Evolutionary conservation across 768 basidiomycete species (phyloP), one percentile per base, ranked within the genome.

Genomic region (Serendipita sp.): DNA sequence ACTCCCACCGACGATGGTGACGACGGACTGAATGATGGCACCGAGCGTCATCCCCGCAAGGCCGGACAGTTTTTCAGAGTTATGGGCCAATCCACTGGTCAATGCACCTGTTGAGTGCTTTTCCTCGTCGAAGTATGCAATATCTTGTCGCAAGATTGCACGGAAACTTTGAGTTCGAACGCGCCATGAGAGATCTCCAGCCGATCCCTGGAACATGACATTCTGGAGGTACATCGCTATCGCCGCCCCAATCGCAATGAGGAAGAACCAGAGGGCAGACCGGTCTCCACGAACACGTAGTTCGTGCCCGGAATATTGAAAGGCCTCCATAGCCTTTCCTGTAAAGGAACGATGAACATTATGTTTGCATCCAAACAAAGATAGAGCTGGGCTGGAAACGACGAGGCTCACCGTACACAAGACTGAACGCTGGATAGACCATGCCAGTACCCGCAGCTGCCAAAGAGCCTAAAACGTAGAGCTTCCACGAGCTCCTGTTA

Each of bases 61-160:
- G 69, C 92, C 91, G 62, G 84, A 85, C 66, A 96, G 80, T 70
- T 94, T 94, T 68, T 93, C 88, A 1, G 94, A 86, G 69, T 89
- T 85, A 63, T 94, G 90, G 62, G 88, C 85, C 48, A 98, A 75
- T 62, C 76, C 77, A 0, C 88, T 80, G 2, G 90, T 94, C 61
- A 97, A 76, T 45, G 81, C 78, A 63, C 95, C 95, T 7, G 90
- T 86, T 81, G 85, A 68, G 70, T 96, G 83, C 72, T 84, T 82
- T 26, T 91, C 89, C 73, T 82, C 83, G 73, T 96, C 92, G 64
- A 94, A 96, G 77, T 85, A 94, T 65, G 85, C 68, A 82, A 87
- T 84, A 69, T 96, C 95, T 77, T 95, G 92, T 56, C 90, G 79
- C 14, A 97, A 75, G 63, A 93, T 86, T 3, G 93, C 81, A 53